These are phyloP conservation scores for Tuber calosporum DNA, from an alignment of 495 filamentous ascomycete genomes.

Conservation along the genomic window DNA sequence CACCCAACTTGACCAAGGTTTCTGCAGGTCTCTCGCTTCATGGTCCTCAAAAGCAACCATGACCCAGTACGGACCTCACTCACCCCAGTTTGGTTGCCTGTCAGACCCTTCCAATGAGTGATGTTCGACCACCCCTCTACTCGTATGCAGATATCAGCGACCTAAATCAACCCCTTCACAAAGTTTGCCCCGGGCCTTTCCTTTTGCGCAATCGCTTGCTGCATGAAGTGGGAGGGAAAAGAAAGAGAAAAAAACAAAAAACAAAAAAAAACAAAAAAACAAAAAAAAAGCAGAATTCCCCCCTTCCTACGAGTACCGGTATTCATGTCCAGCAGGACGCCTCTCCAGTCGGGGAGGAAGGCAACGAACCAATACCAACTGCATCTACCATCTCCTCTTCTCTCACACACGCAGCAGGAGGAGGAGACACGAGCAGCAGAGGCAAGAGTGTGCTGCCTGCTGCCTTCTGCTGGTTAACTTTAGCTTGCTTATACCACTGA, in stretches of 20 bases:
- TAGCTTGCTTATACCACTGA: conserved; percentile 1
- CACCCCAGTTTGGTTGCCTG: neutral
- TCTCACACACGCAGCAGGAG: neutral
- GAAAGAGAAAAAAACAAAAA: neutral
- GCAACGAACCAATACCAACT: conserved; percentile 28
- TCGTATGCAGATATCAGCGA: conserved; percentile 39
- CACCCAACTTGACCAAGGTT: conserved; percentile 33
- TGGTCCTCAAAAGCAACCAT: conserved; percentile 22
- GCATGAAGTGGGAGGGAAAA: neutral
- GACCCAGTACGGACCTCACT: conserved; percentile 13
- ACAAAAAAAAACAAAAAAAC: neutral
- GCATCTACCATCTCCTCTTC: conserved; percentile 27
- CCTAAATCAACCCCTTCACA: conserved; percentile 36
- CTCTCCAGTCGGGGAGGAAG: conserved; percentile 35
- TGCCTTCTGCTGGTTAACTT: neutral
- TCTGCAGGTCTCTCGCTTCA: conserved; percentile 40
- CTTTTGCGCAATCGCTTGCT: conserved; percentile 38
- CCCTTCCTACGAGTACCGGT: conserved; percentile 16
- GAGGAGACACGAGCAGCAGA: neutral
- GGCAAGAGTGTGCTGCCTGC: neutral
- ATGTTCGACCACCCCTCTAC: conserved; percentile 16
- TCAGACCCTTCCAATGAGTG: conserved; percentile 7
- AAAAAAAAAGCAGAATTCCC: neutral
- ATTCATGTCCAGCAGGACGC: conserved; percentile 30
- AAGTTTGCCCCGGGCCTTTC: conserved; percentile 27